Evolutionary conservation across 768 basidiomycete species (phyloP), one percentile per base, ranked within the genome.

Genomic region (Mycena vulgaris): DNA sequence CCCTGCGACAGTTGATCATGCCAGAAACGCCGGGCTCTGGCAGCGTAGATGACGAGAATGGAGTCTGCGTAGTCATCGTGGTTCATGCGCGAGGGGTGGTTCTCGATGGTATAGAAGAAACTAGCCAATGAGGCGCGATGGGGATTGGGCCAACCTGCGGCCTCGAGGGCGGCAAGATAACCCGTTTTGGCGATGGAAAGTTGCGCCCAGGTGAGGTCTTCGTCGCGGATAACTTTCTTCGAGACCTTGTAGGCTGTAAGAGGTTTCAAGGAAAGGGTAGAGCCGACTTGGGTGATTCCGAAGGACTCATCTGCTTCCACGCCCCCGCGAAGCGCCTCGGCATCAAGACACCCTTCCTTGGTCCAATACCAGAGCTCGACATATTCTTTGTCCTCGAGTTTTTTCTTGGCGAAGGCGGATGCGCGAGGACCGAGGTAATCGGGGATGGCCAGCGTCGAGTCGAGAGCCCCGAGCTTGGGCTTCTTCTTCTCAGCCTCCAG

Each of bases 231-330:
- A 0, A 52, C 73, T 5, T 71, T 60, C 9, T 25, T 42, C 1
- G 77, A 80, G 0, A 77, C 69, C 21, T 71, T 71, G 55, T 72
- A 56, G 0, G 75, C 63, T 2, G 77, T 55, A 0, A 72, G 35
- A 0, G 75, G 75, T 2, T 63, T 27, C 0, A 79, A 40, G 0
- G 70, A 40, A 0, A 78, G 42, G 0, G 65, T 25, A 10, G 76
- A 35, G 1, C 74, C 58, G 1, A 53, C 7, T 1, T 47, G 64
- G 21, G 69, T 55, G 6, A 80, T 21, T 0, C 77, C 65, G 3
- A 72, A 57, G 17, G 62, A 52, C 55, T 69, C 58, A 40, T 63
- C 62, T 30, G 62, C 62, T 35, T 52, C 62, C 21, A 55, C 40
- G 1, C 62, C 62, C 14, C 40, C 42, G 1, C 63, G 63, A 10